phyloP scores from a whole-genome alignment of 116 monocot species.

The Zostera marina region DNA sequence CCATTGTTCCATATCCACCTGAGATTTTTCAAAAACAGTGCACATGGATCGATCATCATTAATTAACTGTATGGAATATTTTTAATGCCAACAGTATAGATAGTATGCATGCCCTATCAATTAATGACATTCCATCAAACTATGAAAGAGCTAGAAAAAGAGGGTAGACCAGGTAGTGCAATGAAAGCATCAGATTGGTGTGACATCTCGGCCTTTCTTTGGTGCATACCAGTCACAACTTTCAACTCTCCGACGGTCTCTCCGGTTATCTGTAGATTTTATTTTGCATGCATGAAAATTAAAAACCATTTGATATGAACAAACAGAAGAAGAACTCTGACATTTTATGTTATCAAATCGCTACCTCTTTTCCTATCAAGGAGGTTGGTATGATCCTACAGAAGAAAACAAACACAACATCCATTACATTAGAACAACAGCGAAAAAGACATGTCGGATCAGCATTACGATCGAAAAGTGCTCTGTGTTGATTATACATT shows the following conservation, averaged over 20 bases:
- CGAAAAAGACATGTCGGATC: background rate
- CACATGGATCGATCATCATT: background rate
- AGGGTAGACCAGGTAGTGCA: constrained; percentile 24
- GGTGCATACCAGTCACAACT: constrained; percentile 27
- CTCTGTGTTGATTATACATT: too few species aligned
- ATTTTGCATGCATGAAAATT: background rate
- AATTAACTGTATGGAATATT: background rate
- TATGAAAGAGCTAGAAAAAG: background rate
- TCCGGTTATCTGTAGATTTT: constrained; percentile 24
- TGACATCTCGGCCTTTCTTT: constrained; percentile 33
- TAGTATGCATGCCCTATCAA: too few species aligned
- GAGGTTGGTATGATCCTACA: constrained; percentile 29
- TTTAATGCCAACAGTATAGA: too few species aligned
- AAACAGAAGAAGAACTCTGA: background rate
- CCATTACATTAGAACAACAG: background rate
- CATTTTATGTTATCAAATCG: background rate
- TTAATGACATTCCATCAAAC: too few species aligned
- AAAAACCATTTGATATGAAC: background rate
- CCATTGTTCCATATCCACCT: constrained; percentile 60
- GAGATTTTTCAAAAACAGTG: background rate
- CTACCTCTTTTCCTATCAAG: constrained; percentile 22
- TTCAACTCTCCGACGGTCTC: constrained; percentile 23
- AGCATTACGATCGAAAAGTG: too few species aligned
- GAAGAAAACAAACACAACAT: background rate
- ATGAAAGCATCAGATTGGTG: constrained; percentile 35